Percentiles rank a stretch among this genome's conserved stretches.
Conservation (phyloP, 148 eudicot genomes). For the Nyssa sinensis region DNA sequence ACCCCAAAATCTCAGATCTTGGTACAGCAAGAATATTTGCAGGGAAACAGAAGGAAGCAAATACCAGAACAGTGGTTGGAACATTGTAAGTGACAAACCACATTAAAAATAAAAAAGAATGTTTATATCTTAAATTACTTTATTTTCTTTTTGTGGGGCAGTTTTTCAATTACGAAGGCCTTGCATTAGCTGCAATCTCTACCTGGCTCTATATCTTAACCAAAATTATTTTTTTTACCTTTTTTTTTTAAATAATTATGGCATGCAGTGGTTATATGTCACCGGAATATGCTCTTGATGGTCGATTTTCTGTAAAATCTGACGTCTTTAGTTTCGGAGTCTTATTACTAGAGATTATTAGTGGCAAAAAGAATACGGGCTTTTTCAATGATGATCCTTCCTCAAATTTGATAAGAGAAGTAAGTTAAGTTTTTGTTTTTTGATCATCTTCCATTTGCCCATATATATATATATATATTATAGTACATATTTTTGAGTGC, state of each 20-base stretch:
- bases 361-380: conserved; percentile 20
- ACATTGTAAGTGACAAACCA: conserved; percentile 39
- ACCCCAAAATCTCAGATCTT: conserved; percentile 50
- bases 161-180: too few relatives aligned
- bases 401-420: too few relatives aligned
- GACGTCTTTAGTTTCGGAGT: conserved; percentile 23
- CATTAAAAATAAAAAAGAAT: not conserved
- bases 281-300: too few relatives aligned
- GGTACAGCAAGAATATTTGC: conserved; percentile 40
- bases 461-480: not conserved
- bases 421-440: not conserved
- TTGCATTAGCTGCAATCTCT: too few relatives aligned
- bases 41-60: too few relatives aligned
- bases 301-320: too few relatives aligned
- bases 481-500: not conserved
- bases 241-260: too few relatives aligned
- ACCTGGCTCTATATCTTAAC: too few relatives aligned
- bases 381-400: too few relatives aligned
- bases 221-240: not conserved
- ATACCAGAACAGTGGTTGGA: conserved; percentile 47
- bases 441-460: not conserved
- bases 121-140: too few relatives aligned
- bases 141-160: too few relatives aligned
- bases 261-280: too few relatives aligned
- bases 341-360: conserved; percentile 8